A percentile compares a stretch with the other conserved stretches of the same genome.
phyloP scores from a whole-genome alignment of 2,329 filamentous ascomycete species.

The Tolypocladium album region DNA sequence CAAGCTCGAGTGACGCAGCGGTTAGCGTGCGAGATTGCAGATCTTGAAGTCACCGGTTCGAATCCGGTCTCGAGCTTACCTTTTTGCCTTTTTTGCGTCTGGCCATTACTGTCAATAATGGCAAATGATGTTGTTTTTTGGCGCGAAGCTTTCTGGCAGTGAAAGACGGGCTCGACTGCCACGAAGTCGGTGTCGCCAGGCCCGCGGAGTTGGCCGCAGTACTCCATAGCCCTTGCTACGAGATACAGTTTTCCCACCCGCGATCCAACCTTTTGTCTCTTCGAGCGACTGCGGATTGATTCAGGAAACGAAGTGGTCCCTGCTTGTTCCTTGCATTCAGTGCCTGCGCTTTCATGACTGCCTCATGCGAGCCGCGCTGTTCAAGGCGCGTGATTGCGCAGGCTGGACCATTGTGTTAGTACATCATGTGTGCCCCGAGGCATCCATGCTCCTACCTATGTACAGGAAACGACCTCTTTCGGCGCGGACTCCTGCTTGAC shows the following conservation, averaged over 20 bases:
- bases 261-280: neutral
- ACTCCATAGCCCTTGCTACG: neutral
- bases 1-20: constrained; percentile 11
- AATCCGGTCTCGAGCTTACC: constrained; percentile 9
- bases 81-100: neutral
- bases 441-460: too few species aligned
- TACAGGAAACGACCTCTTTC: too few species aligned
- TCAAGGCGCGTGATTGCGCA: neutral
- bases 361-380: neutral
- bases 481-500: neutral
- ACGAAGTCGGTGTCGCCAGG: neutral
- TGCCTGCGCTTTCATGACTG: neutral
- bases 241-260: neutral
- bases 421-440: neutral
- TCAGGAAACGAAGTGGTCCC: neutral
- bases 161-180: neutral
- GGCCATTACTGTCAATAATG: neutral
- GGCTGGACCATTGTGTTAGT: too few species aligned
- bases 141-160: neutral
- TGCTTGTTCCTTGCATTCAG: neutral
- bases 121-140: neutral
- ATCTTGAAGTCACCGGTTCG: constrained; percentile 12
- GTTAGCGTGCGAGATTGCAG: constrained; percentile 13
- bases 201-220: neutral
- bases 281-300: neutral